Conservation (phyloP, 202 grass and related monocot species). For the Digitaria exilis region DNA sequence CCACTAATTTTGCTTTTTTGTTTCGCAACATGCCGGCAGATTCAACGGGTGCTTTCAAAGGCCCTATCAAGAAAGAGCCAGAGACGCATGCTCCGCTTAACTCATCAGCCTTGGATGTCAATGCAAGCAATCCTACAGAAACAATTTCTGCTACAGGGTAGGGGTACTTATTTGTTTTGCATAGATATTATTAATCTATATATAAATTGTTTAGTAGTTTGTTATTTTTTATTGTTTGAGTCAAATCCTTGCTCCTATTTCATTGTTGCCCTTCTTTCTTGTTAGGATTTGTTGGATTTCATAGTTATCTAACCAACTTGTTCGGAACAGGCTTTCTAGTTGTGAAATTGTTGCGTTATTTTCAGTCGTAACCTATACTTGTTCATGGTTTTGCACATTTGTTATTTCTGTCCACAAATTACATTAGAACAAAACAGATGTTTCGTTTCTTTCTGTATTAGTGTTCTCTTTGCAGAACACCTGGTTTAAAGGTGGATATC, state of each 20-base stretch:
- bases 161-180: constrained; percentile 16
- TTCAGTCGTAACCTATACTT: constrained; percentile 4
- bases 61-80: constrained; percentile 53
- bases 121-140: constrained; percentile 41
- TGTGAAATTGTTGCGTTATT: neutral
- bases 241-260: constrained; percentile 5
- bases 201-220: neutral
- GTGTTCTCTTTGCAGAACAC: neutral
- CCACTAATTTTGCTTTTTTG: neutral
- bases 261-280: neutral
- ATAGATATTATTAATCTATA: constrained; percentile 14
- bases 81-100: constrained; percentile 34
- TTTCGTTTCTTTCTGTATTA: neutral
- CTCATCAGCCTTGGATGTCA: constrained; percentile 36
- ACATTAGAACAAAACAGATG: neutral
- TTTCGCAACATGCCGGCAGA: constrained; percentile 28
- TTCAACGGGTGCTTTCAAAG: constrained; percentile 44
- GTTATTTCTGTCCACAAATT: constrained; percentile 12
- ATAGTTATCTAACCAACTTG: neutral
- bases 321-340: neutral
- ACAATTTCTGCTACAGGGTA: constrained; percentile 42
- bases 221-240: neutral
- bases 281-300: neutral
- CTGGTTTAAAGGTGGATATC: neutral
- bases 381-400: constrained; percentile 6